Conservation (phyloP, 2,329 filamentous ascomycete species). For the Ascochyta fabae region DNA sequence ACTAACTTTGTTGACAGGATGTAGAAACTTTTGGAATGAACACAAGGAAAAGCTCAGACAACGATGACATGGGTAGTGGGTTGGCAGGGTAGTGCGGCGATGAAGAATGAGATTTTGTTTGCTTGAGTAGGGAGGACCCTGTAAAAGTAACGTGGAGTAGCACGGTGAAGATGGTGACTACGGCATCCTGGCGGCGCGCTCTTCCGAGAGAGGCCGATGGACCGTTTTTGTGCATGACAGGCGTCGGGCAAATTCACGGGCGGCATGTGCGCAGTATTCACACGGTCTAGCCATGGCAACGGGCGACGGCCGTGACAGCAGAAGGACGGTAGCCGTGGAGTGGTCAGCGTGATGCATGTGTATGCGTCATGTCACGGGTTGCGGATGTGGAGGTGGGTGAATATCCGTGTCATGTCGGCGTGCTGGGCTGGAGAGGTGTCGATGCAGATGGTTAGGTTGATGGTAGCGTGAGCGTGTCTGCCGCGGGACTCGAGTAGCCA, state of each 20-base stretch:
- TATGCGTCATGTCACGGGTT: background rate
- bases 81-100: background rate
- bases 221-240: constrained; percentile 1
- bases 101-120: background rate
- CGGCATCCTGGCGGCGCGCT: background rate
- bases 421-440: background rate
- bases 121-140: background rate
- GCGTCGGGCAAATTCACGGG: constrained; percentile 18
- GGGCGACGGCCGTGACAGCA: background rate
- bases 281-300: background rate
- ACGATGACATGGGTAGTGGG: constrained; percentile 55
- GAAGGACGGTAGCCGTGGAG: background rate
- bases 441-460: constrained; percentile 7
- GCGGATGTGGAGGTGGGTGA: background rate
- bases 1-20: constrained; percentile 57
- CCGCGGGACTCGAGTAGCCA: constrained; percentile 3
- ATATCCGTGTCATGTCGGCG: background rate
- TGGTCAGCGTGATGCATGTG: background rate
- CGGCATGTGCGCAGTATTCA: constrained; percentile 10
- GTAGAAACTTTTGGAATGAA: constrained; percentile 83
- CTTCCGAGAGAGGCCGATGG: constrained; percentile 9
- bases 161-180: background rate
- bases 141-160: background rate
- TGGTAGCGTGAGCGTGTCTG: constrained; percentile 7
- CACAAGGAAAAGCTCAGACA: constrained; percentile 74